Evolutionary conservation across 768 basidiomycete species (phyloP).

Genomic region (Lyophyllum decastes): DNA sequence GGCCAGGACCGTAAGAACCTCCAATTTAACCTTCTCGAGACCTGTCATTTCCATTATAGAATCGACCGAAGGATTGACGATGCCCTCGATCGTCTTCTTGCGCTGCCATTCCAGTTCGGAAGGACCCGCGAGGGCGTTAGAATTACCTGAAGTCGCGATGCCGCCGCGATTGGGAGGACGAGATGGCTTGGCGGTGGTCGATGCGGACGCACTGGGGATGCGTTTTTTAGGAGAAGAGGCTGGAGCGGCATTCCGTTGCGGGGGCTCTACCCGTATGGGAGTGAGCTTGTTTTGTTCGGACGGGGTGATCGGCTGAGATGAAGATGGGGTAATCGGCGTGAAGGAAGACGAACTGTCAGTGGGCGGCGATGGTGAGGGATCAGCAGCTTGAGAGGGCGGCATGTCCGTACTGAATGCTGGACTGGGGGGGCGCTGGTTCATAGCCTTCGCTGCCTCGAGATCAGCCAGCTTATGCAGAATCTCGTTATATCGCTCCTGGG

Average conservation of each 20-base stretch:
- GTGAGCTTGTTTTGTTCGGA: neutral
- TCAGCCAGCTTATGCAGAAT: conserved; percentile 47
- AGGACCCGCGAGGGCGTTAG: conserved; percentile 1
- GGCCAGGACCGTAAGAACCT: conserved; percentile 59
- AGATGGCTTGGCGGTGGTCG: neutral
- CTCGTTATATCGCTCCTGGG: conserved; percentile 9
- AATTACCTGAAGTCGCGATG: neutral
- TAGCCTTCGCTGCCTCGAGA: conserved; percentile 31
- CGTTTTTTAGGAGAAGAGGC: neutral
- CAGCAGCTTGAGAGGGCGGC: neutral
- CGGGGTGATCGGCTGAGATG: neutral
- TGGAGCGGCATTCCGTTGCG: neutral
- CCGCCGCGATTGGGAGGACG: neutral
- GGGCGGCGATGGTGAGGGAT: neutral
- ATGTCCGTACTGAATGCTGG: neutral
- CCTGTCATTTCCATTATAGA: conserved; percentile 71
- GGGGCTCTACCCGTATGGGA: no score
- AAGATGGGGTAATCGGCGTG: neutral
- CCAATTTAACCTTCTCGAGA: conserved; percentile 62
- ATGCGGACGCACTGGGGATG: neutral
- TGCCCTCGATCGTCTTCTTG: conserved; percentile 58
- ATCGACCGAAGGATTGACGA: conserved; percentile 55
- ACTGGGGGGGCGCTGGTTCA: neutral
- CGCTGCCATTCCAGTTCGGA: conserved; percentile 55
- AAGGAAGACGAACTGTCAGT: neutral